Conservation (phyloP, 306 rosid genomes). For the Cucumis sativus region DNA sequence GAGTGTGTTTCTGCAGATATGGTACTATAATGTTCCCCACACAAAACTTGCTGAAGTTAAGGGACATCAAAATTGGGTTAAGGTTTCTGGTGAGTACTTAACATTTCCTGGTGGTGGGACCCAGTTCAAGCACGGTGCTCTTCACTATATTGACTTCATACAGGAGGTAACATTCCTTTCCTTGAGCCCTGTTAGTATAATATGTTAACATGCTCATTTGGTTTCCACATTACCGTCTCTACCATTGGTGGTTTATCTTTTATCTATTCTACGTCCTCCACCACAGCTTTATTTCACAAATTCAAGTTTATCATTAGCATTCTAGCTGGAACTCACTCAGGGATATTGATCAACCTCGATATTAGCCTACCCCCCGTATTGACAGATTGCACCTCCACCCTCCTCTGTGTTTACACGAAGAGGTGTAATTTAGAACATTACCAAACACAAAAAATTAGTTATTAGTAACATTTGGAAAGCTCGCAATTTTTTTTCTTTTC, state of each 20-base stretch:
- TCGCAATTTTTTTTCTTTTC: neutral
- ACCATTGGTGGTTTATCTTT: neutral
- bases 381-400: neutral
- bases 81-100: conserved; percentile 76
- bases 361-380: neutral
- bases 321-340: neutral
- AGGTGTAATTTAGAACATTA: neutral
- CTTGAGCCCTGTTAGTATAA: neutral
- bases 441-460: neutral
- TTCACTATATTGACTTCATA: conserved; percentile 85
- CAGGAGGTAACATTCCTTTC: conserved; percentile 39
- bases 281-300: neutral
- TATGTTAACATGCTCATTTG: neutral
- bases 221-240: neutral
- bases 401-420: neutral
- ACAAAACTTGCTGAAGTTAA: conserved; percentile 67
- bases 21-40: conserved; percentile 94
- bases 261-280: neutral
- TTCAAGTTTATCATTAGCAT: neutral
- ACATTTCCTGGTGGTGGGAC: conserved; percentile 99
- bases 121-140: conserved; percentile 92
- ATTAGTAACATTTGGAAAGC: neutral
- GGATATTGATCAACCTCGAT: neutral
- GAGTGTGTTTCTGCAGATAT: conserved; percentile 50
- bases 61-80: conserved; percentile 99